Conservation (phyloP, 2,329 filamentous ascomycete genomes). For the Colletotrichum navitas region DNA sequence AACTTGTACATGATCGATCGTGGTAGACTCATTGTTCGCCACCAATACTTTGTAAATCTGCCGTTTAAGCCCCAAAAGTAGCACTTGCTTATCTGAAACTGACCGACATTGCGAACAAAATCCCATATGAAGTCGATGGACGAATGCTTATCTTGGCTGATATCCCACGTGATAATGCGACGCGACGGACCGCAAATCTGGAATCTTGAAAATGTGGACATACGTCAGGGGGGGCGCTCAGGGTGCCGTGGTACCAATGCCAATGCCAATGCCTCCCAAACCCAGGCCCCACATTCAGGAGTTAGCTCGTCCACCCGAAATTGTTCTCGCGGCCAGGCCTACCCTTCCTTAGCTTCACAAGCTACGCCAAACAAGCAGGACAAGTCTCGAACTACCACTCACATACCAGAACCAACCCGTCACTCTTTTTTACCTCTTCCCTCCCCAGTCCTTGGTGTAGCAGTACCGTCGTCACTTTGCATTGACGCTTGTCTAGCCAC, state of each 20-base stretch:
- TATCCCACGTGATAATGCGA: not conserved
- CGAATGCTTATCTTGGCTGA: constrained; percentile 1
- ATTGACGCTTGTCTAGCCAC: constrained; percentile 8
- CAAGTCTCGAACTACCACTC: constrained; percentile 17
- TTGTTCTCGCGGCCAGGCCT: constrained; percentile 13
- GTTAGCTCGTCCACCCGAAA: constrained; percentile 8
- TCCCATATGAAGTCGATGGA: no score
- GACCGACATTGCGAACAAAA: no score
- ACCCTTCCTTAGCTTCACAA: constrained; percentile 13
- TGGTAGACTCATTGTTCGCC: no score
- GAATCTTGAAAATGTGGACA: not conserved
- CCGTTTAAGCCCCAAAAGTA: no score
- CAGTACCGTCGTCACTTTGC: constrained; percentile 22
- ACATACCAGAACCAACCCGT: constrained; percentile 13
- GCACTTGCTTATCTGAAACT: no score
- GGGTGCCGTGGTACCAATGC: constrained; percentile 5
- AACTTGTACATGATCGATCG: no score
- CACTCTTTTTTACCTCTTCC: constrained; percentile 11
- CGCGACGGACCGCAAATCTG: not conserved
- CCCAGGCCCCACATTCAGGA: constrained; percentile 11
- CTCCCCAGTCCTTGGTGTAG: constrained; percentile 11
- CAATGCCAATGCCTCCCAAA: constrained; percentile 6
- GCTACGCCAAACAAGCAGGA: constrained; percentile 3
- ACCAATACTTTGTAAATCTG: no score
- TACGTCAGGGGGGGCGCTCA: constrained; percentile 6